Evolutionary conservation across 2,329 filamentous ascomycete species (phyloP), one percentile per base, ranked within the genome.

Genomic region (Onygenales sp.): DNA sequence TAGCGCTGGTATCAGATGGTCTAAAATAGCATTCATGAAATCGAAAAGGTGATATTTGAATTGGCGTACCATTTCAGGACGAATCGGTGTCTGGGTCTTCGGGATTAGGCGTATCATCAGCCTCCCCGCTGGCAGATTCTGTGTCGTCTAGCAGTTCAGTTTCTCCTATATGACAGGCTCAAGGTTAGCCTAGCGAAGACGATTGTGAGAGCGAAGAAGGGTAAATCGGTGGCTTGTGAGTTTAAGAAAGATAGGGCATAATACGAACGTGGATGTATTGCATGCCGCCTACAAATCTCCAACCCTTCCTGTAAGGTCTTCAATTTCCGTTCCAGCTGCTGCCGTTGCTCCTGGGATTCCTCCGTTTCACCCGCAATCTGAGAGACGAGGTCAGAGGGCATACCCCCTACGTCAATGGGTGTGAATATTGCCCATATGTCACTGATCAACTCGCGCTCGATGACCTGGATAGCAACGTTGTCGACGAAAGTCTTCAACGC

Each of bases 401-500:
- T 62, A 4, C 55, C 33, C 14, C 56, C 56, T 8, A 61, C 58
- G 1, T 51, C 50, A 3, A 59, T 48, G 3, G 68, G 64, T 13
- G 52, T 58, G 43, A 71, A 64, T 21, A 71, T 57, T 14, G 51
- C n/a, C 2, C 58, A 53, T 3, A 72, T 60, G 6, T 61, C 55
- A 13, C 60, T 46, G 7, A 70, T 58, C 3, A 72, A 60, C 27
- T 63, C 63, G 5, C 58, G 51, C 59, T 74, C 72, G 17, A 75
- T 59, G 0, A 66, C 71, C 14, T 71, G 61, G 6, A 65, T 64
- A 32, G 63, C 64, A 55, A 75, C 60, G 54, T 73, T 65, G 55
- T 75, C 70, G 42, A 75, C 61, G 43, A 73, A 61, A 2, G 57
- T 67, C 57, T 72, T 72, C 33, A 70, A 51, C 2, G 72, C 71